Base-by-base conservation (phyloP, 192 early-diverging fungal species). In the Coemansia aciculifera region DNA sequence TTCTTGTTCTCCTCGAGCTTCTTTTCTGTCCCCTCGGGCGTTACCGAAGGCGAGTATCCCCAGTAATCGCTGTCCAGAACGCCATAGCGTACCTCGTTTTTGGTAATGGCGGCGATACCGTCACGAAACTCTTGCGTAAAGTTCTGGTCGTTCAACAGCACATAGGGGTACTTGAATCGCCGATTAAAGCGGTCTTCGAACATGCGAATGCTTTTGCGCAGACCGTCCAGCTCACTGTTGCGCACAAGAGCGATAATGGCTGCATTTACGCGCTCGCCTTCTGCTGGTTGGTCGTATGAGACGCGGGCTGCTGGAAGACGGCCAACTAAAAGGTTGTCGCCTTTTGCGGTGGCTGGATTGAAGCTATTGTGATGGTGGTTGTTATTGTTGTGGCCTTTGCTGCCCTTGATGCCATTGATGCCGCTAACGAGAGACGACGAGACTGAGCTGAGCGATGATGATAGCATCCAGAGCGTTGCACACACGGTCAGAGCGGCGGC, bases 71-170 rank as follows among this genome's bases (percentile, higher is more conserved):
- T 27, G 64, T 77, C 64, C 63, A 84, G 59, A 37, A 72, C 42
- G 24, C 78, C 83, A 52, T 74, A 84, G 62, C 72, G 72, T 32
- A 80, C 63, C 67, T 79, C 74, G 66, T 72, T 77, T 37, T 74
- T 84, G 24, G 78, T 73, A 39, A 77, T 74, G 48, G 72, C 49
- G 8, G 62, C 44, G 21, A 88, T 81, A 6, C 83, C 83, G 34
- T 73, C 71, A 54, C 84, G 84, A 80, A 93, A 93, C 72, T 89
- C 80, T 37, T 88, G 83, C 19, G 90, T 85, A 63, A 93, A 93
- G 15, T 85, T 86, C 42, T 85, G 79, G 67, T 93, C 87, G 78
- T 92, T 93, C 52, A 93, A 73, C 68, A 93, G 89, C 40, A 93
- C 88, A 71, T 92, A 93, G 9, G 90, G 92, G 71, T 93, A 93